These are phyloP conservation scores for Dothideomycetidae sp. DNA, from an alignment of 2,329 filamentous ascomycete species.

Conservation along the genomic window DNA sequence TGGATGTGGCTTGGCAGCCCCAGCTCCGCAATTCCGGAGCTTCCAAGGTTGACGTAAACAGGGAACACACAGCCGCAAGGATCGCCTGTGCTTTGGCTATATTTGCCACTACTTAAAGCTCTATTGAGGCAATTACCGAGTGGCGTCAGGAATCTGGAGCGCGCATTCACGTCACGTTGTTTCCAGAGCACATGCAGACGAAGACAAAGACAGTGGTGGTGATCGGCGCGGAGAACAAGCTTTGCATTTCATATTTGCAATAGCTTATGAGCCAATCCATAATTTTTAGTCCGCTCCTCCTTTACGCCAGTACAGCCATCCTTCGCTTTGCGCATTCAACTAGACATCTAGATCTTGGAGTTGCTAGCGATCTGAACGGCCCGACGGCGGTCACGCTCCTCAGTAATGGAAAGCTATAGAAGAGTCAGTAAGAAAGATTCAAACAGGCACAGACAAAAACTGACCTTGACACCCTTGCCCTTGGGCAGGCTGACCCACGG, in stretches of 20 bases:
- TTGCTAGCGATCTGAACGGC: conserved; percentile 44
- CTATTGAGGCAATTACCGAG: no score
- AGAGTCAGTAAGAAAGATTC: conserved; percentile 11
- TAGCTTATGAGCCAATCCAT: background rate
- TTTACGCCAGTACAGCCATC: conserved; percentile 4
- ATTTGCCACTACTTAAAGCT: no score
- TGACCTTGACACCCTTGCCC: conserved; percentile 96
- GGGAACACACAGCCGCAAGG: no score
- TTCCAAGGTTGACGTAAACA: no score
- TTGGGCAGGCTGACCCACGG: conserved; percentile 99
- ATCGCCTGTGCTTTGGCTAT: no score
- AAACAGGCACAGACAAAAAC: conserved; percentile 13
- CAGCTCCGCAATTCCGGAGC: no score
- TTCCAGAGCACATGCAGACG: no score
- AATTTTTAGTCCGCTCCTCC: conserved; percentile 1
- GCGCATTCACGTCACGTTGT: no score
- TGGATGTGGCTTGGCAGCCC: no score
- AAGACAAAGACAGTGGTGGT: conserved; percentile 12
- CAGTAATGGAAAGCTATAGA: conserved; percentile 73
- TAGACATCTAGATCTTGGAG: conserved; percentile 7
- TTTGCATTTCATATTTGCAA: conserved; percentile 2
- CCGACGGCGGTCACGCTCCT: conserved; percentile 97
- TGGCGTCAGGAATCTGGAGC: no score
- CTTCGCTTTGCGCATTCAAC: background rate
- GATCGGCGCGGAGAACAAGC: background rate